A percentile compares a stretch with the other conserved stretches of the same genome.
These are phyloP conservation scores for Haplographium delicatum DNA, from an alignment of 495 filamentous ascomycete genomes.

Conservation along the genomic window DNA sequence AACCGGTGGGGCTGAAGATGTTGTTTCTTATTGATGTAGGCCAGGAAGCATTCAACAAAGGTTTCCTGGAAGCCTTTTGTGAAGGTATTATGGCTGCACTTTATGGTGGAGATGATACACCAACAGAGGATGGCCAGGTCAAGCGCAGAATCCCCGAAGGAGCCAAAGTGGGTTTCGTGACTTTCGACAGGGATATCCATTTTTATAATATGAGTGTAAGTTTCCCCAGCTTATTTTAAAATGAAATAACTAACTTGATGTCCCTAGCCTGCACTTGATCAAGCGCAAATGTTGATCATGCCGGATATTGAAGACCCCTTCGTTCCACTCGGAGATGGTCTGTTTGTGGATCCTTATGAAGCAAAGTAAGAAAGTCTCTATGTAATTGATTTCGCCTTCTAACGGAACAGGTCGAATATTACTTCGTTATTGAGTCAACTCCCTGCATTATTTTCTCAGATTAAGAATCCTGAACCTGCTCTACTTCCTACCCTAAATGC, in stretches of 20 bases:
- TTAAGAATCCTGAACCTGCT: slow-evolving; percentile 85
- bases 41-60: slow-evolving; percentile 81
- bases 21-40: slow-evolving; percentile 92
- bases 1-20: slow-evolving; percentile 81
- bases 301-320: slow-evolving; percentile 97
- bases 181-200: slow-evolving; percentile 91
- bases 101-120: slow-evolving; percentile 57
- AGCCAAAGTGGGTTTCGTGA: slow-evolving; percentile 89
- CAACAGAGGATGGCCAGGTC: slow-evolving; percentile 35
- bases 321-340: slow-evolving; percentile 81
- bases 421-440: slow-evolving; percentile 74
- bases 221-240: slow-evolving; percentile 14
- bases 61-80: slow-evolving; percentile 87
- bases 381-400: background rate
- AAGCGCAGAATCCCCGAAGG: slow-evolving; percentile 66
- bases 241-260: background rate
- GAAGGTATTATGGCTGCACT: slow-evolving; percentile 80
- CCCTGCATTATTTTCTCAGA: slow-evolving; percentile 75
- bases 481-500: slow-evolving; percentile 79
- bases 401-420: slow-evolving; percentile 59
- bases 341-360: slow-evolving; percentile 95
- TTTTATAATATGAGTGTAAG: slow-evolving; percentile 91
- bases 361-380: slow-evolving; percentile 55
- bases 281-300: slow-evolving; percentile 98
- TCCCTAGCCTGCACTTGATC: slow-evolving; percentile 62